phyloP scores from a whole-genome alignment of 164 flowering plant genomes.

The Brasenia schreberi region DNA sequence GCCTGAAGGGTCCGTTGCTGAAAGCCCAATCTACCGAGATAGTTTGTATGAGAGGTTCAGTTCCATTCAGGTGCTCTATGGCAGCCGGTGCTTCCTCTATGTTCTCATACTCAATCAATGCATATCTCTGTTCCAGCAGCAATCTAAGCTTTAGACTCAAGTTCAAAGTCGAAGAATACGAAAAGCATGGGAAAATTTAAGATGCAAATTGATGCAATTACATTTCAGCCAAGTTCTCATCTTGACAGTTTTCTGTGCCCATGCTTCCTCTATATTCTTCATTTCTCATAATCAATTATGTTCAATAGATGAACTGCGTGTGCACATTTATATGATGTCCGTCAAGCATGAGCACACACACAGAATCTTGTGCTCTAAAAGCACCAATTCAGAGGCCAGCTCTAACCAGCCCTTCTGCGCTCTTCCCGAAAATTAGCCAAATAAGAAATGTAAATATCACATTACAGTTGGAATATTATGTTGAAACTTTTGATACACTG shows the following conservation, averaged over 20 bases:
- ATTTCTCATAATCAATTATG: too few relatives aligned
- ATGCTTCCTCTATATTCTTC: too few relatives aligned
- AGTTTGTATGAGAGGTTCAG: constrained; percentile 24
- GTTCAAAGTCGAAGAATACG: not conserved
- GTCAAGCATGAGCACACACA: too few relatives aligned
- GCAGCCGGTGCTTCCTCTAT: constrained; percentile 40
- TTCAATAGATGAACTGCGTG: too few relatives aligned
- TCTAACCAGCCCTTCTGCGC: too few relatives aligned
- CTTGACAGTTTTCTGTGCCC: not conserved
- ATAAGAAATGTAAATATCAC: too few relatives aligned
- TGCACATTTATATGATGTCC: too few relatives aligned
- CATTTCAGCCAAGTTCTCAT: not conserved
- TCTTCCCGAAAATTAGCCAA: too few relatives aligned
- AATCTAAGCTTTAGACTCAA: not conserved
- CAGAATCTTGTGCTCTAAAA: too few relatives aligned
- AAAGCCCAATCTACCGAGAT: constrained; percentile 47
- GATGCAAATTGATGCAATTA: not conserved
- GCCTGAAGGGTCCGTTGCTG: constrained; percentile 38
- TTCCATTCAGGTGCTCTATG: constrained; percentile 28
- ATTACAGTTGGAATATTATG: too few relatives aligned
- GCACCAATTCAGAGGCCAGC: too few relatives aligned
- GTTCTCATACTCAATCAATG: constrained; percentile 33
- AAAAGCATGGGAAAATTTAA: not conserved
- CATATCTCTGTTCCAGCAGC: constrained; percentile 26
- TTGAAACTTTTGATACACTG: too few relatives aligned